A percentile compares a stretch with the other conserved stretches of the same genome.
Evolutionary conservation across 306 rosid species (phyloP).

Genomic region (Sphenostylis stenocarpa): DNA sequence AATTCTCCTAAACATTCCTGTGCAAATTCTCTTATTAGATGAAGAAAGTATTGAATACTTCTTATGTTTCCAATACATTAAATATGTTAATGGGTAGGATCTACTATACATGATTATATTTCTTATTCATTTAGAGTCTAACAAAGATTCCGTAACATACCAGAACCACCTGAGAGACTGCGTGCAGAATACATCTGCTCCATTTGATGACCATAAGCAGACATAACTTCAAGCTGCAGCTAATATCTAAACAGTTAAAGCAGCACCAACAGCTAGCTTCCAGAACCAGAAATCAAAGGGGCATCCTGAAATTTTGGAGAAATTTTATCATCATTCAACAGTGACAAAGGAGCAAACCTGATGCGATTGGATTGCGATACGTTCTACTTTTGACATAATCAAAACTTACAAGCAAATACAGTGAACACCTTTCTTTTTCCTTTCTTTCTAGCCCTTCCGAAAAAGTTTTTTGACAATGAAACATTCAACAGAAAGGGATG

Average conservation of each 20-base stretch:
- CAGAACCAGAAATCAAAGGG: conserved; percentile 39
- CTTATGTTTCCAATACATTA: background rate
- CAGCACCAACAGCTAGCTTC: conserved; percentile 25
- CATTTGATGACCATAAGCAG: conserved; percentile 78
- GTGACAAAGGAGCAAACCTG: background rate
- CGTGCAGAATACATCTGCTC: conserved; percentile 61
- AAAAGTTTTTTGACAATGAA: background rate
- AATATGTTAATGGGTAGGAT: background rate
- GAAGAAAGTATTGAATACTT: background rate
- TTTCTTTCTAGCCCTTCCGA: background rate
- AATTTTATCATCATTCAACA: conserved; percentile 16
- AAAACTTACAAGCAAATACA: conserved; percentile 8
- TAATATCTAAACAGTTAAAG: conserved; percentile 22
- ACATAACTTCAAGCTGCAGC: conserved; percentile 33
- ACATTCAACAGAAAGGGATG: background rate
- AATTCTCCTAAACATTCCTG: background rate
- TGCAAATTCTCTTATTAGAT: background rate
- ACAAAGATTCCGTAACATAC: conserved; percentile 41
- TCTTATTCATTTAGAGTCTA: background rate
- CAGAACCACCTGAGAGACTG: conserved; percentile 62
- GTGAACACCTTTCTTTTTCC: background rate
- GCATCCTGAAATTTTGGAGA: conserved; percentile 47
- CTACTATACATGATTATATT: background rate
- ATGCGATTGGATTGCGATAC: background rate
- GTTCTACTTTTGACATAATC: background rate